Conservation (phyloP, 169 alveolate species). For the Babesia sp. region DNA sequence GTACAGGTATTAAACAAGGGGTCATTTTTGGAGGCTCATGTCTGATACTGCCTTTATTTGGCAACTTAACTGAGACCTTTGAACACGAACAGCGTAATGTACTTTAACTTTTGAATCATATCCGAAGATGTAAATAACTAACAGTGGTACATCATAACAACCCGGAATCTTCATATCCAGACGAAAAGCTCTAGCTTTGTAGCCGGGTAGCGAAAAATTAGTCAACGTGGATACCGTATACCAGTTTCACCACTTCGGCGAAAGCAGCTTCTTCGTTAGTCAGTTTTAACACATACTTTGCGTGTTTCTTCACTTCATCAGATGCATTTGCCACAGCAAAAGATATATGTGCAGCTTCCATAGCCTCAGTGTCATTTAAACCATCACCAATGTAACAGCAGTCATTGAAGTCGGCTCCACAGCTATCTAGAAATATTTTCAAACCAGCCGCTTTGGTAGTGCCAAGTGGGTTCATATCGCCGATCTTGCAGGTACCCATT, state of each 20-base stretch:
- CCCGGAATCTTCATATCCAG: too few species aligned
- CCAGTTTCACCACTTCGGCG: conserved; percentile 17
- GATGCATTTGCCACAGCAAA: conserved; percentile 58
- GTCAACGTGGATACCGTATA: conserved; percentile 32
- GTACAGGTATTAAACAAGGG: too few species aligned
- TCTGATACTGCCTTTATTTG: too few species aligned
- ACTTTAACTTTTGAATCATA: too few species aligned
- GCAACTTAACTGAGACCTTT: too few species aligned
- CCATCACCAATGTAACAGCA: conserved; percentile 47
- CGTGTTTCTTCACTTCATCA: conserved; percentile 28
- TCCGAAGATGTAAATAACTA: too few species aligned
- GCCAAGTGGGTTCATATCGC: conserved; percentile 24
- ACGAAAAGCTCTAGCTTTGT: too few species aligned
- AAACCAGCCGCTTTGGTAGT: conserved; percentile 18
- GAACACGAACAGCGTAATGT: too few species aligned
- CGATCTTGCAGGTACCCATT: background rate
- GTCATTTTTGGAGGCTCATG: too few species aligned
- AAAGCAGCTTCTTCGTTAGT: conserved; percentile 54
- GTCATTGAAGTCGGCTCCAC: background rate
- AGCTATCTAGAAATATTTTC: background rate
- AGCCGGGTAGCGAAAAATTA: too few species aligned
- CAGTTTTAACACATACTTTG: conserved; percentile 28
- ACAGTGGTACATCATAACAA: too few species aligned
- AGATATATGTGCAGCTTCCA: conserved; percentile 9
- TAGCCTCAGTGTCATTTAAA: conserved; percentile 40